Conservation (phyloP, 2,329 filamentous ascomycete species). For the Fusarium sp. region DNA sequence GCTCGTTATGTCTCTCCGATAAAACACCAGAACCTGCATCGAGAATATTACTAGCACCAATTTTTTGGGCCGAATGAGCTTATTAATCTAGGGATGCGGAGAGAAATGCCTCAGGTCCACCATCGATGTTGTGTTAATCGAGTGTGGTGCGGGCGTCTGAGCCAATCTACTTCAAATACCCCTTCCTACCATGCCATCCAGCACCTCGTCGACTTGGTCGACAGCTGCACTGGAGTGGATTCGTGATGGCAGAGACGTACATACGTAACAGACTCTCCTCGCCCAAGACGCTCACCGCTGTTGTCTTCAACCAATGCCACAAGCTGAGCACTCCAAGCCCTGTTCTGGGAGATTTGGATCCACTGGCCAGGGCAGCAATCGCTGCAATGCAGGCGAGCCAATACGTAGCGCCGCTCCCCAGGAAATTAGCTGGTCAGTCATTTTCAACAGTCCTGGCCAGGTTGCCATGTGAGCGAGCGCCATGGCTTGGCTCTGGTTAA, state of each 20-base stretch:
- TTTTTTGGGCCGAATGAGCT: constrained; percentile 17
- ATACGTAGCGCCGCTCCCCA: constrained; percentile 41
- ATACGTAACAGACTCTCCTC: constrained; percentile 36
- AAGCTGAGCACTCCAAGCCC: constrained; percentile 39
- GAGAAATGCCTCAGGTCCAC: constrained; percentile 54
- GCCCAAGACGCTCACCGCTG: constrained; percentile 43
- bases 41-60: constrained; percentile 1
- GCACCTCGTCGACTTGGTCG: constrained; percentile 38
- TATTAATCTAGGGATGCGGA: constrained; percentile 45
- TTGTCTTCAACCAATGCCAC: constrained; percentile 42
- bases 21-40: constrained; percentile 1
- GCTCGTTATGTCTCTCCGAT: constrained; percentile 2
- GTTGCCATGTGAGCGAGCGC: constrained; percentile 43
- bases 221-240: constrained; percentile 42
- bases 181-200: constrained; percentile 41
- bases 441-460: constrained; percentile 33
- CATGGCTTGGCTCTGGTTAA: constrained; percentile 21
- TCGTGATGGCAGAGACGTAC: constrained; percentile 32
- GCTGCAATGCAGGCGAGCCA: constrained; percentile 38
- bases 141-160: constrained; percentile 15
- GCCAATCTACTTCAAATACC: constrained; percentile 32
- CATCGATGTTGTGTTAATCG: constrained; percentile 32
- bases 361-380: constrained; percentile 37
- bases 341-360: constrained; percentile 46
- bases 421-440: constrained; percentile 47